Base-by-base conservation (phyloP, 441 rosid species). In the Metrosideros polymorpha region DNA sequence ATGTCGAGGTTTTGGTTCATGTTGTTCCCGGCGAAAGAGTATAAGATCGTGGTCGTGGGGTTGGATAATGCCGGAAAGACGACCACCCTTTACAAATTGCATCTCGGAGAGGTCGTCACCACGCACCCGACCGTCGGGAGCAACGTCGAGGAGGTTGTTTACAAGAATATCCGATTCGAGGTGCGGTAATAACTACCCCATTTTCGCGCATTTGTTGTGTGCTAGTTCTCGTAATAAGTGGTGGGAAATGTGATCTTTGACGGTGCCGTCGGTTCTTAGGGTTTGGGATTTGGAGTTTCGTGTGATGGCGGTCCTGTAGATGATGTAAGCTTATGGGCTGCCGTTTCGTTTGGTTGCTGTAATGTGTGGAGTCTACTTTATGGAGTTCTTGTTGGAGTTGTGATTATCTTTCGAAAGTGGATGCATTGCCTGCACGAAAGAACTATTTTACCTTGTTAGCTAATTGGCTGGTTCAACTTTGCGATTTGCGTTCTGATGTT, bases 61-160 rank as follows among this genome's bases (percentile, higher is more conserved):
- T 93, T 98, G 88, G 99, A 98, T 89, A 96, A 98, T 91, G 99
- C 99, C 6, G 99, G 99, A 32, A 98, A 98, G 93, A 98, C 98
- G 63, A 98, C 99, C 13, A 96, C 99, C 83, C 98, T 98, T 91
- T 98, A 98, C 88, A 96, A 96, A 88, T 91, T 98, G 89, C 99
- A 95, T 35, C 89, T 98, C 43, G 99, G 98, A 10, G 99, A 98
- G 91, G 99, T 98, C 30, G 99, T 98, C 35, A 95, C 99, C n/a
- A 96, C 99, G 82, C 98, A 98, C 88, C 98, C 99, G 82, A 98
- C 99, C 1, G 98, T 98, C 29, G 99, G 99, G 1, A 96, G 99
- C 89, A 98, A 96, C 66, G 99, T 98, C 27, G 99, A 98, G 87
- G 99, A 98, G 94, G 97, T 98, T 66, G 98, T 95, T 79, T 95